phyloP scores from a whole-genome alignment of 2,329 filamentous ascomycete genomes.

The Eutypa lata region DNA sequence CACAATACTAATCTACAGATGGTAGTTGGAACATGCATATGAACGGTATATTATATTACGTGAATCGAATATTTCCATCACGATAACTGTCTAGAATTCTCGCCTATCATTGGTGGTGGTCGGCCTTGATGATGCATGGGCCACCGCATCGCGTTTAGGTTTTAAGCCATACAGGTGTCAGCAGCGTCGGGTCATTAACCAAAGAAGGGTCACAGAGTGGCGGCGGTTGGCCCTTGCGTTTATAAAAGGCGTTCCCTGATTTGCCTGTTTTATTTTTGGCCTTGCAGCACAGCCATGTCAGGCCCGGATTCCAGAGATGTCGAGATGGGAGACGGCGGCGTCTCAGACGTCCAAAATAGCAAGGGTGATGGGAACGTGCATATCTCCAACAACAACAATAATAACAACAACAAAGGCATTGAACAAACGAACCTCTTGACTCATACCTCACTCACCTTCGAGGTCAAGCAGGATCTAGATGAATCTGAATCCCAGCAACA shows the following conservation, averaged over 20 bases:
- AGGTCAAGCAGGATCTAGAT: constrained; percentile 23
- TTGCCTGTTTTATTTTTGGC: background rate
- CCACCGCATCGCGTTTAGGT: background rate
- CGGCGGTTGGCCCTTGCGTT: background rate
- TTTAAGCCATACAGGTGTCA: background rate
- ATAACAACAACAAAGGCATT: background rate
- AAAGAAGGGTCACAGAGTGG: background rate
- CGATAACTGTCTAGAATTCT: too few relatives aligned
- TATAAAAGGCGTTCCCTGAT: background rate
- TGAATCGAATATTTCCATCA: background rate
- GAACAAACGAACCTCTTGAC: constrained; percentile 11
- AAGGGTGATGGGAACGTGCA: constrained; percentile 12
- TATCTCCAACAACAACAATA: background rate
- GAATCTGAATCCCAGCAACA: constrained; percentile 13
- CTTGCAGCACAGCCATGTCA: constrained; percentile 2
- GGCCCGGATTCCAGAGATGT: constrained; percentile 15
- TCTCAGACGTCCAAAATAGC: constrained; percentile 12
- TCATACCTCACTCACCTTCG: constrained; percentile 11
- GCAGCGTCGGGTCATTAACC: background rate
- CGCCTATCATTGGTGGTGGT: background rate
- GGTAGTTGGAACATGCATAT: background rate
- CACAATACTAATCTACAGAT: too few relatives aligned
- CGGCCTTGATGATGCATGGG: background rate
- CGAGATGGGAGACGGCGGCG: constrained; percentile 21
- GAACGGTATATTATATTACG: background rate